A percentile compares a stretch with the other conserved stretches of the same genome.
These are phyloP conservation scores for Puccinia hordei DNA, from an alignment of 1,284 basidiomycete genomes.

Conservation along the genomic window DNA sequence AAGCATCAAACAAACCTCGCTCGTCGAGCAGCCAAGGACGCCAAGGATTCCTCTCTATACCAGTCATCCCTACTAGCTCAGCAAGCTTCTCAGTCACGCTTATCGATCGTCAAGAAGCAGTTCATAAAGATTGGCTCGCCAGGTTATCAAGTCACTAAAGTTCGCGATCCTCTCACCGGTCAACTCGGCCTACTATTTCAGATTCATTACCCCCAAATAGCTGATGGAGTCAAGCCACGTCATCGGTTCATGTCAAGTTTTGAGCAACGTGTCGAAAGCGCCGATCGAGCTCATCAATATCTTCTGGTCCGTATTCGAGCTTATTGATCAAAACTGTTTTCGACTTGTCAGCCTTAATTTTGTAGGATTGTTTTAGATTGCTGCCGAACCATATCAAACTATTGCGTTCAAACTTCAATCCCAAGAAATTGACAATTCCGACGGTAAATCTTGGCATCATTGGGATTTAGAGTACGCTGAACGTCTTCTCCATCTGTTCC, in stretches of 20 bases:
- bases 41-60: constrained; percentile 69
- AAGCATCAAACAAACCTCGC: constrained; percentile 99
- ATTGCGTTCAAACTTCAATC: constrained; percentile 97
- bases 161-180: constrained; percentile 62
- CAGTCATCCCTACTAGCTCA: constrained; percentile 65
- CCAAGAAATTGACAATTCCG: constrained; percentile 73
- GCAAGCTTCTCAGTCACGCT: constrained; percentile 50
- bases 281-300: constrained; percentile 95
- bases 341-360: background rate
- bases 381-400: constrained; percentile 97
- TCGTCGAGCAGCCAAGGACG: constrained; percentile 88
- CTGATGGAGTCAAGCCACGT: constrained; percentile 78
- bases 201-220: constrained; percentile 85
- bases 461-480: constrained; percentile 49
- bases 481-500: background rate
- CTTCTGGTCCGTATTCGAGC: constrained; percentile 72
- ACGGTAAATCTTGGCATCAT: constrained; percentile 50
- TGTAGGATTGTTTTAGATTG: constrained; percentile 68
- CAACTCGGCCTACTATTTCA: constrained; percentile 88
- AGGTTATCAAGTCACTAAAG: constrained; percentile 63
- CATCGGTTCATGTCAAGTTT: constrained; percentile 96
- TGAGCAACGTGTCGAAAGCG: constrained; percentile 93
- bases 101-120: constrained; percentile 78
- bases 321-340: background rate
- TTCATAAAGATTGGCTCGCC: constrained; percentile 97